Evolutionary conservation across 2,329 filamentous ascomycete species (phyloP).

Genomic region (Paraconiothyrium sp.): DNA sequence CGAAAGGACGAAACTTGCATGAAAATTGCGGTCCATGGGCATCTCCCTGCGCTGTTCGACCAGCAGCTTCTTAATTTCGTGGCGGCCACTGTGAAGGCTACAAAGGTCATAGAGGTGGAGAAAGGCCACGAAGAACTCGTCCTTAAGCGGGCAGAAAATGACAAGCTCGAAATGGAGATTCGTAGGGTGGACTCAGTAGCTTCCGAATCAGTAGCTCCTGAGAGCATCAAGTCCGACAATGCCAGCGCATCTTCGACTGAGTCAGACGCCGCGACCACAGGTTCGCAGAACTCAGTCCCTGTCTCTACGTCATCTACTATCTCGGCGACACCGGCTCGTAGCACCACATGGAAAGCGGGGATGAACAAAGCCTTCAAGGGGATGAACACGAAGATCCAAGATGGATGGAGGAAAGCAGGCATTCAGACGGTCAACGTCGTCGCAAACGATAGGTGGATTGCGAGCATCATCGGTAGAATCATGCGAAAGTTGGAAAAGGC

Average conservation of each 20-base stretch:
- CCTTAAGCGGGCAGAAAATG: slow-evolving; percentile 31
- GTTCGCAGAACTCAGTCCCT: slow-evolving; percentile 3
- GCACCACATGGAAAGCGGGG: slow-evolving; percentile 27
- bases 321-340: slow-evolving; percentile 32
- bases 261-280: slow-evolving; percentile 7
- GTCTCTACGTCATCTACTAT: slow-evolving; percentile 14
- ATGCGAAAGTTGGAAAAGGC: slow-evolving; percentile 60
- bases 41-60: slow-evolving; percentile 60
- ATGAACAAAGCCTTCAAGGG: slow-evolving; percentile 43
- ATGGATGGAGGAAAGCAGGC: slow-evolving; percentile 58
- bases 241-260: slow-evolving; percentile 18
- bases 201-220: slow-evolving; percentile 26
- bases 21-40: slow-evolving; percentile 58
- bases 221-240: slow-evolving; percentile 33
- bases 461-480: slow-evolving; percentile 62
- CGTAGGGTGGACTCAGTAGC: slow-evolving; percentile 36
- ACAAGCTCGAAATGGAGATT: slow-evolving; percentile 38
- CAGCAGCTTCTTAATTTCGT: slow-evolving; percentile 64
- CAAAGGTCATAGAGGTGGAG: slow-evolving; percentile 65
- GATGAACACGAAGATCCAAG: slow-evolving; percentile 50
- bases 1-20: slow-evolving; percentile 61
- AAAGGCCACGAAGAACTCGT: slow-evolving; percentile 53
- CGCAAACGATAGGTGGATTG: slow-evolving; percentile 65
- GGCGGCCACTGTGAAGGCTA: slow-evolving; percentile 65
- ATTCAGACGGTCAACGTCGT: slow-evolving; percentile 54